phyloP scores from a whole-genome alignment of 2,329 filamentous ascomycete genomes.

The Stenocarpella maydis region DNA sequence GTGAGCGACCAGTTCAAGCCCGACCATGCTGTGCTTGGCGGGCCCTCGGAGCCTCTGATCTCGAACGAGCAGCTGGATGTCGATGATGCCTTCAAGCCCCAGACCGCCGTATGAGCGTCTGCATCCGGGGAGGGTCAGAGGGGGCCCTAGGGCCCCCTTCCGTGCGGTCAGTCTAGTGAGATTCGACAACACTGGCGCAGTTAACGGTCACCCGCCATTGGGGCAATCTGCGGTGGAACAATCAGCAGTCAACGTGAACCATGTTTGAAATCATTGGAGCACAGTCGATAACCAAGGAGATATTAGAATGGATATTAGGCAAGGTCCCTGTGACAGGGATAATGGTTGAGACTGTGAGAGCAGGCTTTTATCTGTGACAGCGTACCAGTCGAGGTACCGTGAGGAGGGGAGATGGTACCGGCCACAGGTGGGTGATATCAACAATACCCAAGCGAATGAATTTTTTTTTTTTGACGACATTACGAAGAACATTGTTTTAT shows the following conservation, averaged over 20 bases:
- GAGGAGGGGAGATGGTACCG: background rate
- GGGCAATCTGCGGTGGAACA: background rate
- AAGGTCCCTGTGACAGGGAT: background rate
- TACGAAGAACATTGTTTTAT: conserved; percentile 1
- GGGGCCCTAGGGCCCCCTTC: too few relatives aligned
- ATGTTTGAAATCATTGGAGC: background rate
- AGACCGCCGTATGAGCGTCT: background rate
- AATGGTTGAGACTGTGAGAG: conserved; percentile 1
- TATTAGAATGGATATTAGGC: background rate
- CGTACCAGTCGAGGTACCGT: background rate
- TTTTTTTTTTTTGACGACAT: conserved; percentile 22
- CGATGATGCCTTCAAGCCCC: conserved; percentile 32
- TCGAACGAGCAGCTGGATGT: conserved; percentile 32
- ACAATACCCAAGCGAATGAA: conserved; percentile 30
- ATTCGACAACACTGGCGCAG: background rate
- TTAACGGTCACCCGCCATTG: too few relatives aligned
- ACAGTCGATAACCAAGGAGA: background rate
- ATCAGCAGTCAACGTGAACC: background rate
- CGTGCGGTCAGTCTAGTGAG: background rate
- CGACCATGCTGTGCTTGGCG: background rate
- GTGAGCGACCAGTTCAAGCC: conserved; percentile 4
- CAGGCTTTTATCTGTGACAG: conserved; percentile 1
- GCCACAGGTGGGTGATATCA: conserved; percentile 21
- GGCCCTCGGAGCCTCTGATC: conserved; percentile 24
- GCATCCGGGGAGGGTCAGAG: fast-evolving